These are phyloP conservation scores for Trichoderma gamsii DNA, from an alignment of 495 filamentous ascomycete genomes.

Conservation along the genomic window DNA sequence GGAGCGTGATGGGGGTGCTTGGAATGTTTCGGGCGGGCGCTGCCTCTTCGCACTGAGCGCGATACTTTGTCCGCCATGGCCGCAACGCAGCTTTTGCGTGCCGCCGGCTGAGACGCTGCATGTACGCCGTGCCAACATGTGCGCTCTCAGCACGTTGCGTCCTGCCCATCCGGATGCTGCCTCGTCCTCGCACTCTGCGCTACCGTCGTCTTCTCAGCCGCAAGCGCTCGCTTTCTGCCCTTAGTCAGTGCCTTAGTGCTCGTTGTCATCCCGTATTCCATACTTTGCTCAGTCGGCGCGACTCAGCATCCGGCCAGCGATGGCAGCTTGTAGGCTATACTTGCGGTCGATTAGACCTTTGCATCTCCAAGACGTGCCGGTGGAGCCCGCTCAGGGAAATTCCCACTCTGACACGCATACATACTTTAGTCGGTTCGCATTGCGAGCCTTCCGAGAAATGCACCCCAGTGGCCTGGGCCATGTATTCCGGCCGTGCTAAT, in stretches of 20 bases:
- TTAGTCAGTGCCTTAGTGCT: neutral
- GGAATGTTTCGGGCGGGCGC: constrained; percentile 8
- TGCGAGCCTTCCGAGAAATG: constrained; percentile 8
- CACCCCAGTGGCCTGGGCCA: neutral
- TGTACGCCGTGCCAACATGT: neutral
- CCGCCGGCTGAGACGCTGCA: neutral
- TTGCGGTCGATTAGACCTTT: neutral
- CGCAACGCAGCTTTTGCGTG: neutral
- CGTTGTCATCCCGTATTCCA: neutral
- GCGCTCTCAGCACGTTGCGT: neutral
- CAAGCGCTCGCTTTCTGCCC: neutral
- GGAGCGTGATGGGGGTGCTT: neutral
- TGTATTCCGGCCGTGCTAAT: neutral
- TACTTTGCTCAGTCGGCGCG: neutral
- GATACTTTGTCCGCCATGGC: neutral
- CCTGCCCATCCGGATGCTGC: constrained; percentile 1
- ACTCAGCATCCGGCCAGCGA: neutral
- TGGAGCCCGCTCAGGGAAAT: neutral
- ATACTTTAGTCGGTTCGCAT: neutral
- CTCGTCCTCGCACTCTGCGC: neutral
- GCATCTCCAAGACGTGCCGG: neutral
- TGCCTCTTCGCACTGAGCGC: neutral
- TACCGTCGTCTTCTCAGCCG: neutral
- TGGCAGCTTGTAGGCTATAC: neutral
- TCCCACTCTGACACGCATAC: neutral